phyloP scores from a whole-genome alignment of 257 asterid genomes.

The Datura wrightii region DNA sequence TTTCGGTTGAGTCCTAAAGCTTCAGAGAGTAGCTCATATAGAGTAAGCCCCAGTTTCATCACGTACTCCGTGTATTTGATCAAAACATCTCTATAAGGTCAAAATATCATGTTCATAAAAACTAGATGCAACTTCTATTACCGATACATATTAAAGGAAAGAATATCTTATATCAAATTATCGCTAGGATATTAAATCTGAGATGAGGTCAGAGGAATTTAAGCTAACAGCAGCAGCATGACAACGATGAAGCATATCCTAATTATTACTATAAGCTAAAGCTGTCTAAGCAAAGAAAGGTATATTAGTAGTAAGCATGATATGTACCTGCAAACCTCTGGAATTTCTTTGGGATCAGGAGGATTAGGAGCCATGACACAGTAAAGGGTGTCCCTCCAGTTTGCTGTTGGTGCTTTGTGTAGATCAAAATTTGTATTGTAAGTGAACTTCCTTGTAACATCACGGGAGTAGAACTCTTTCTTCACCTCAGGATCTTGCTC shows the following conservation, averaged over 20 bases:
- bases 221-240: neutral
- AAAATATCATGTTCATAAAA: neutral
- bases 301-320: neutral
- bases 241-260: no score
- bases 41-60: constrained; percentile 38
- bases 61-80: constrained; percentile 46
- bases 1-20: constrained; percentile 46
- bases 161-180: neutral
- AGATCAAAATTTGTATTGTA: constrained; percentile 41
- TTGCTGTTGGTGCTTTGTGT: constrained; percentile 28
- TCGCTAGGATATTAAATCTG: neutral
- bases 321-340: constrained; percentile 31
- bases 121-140: neutral
- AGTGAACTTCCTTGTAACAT: neutral
- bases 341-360: constrained; percentile 35
- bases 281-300: neutral
- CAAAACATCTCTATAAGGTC: constrained; percentile 35
- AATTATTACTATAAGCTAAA: no score
- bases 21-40: constrained; percentile 50
- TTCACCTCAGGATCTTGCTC: constrained; percentile 42
- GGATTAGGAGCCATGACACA: constrained; percentile 35
- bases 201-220: neutral
- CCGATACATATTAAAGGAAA: neutral
- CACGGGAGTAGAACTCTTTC: constrained; percentile 38
- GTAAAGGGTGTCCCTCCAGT: constrained; percentile 40